Evolutionary conservation across 352 stramenopile species (phyloP), one percentile per base, ranked within the genome.

Genomic region (Pythium pectinolyticum): DNA sequence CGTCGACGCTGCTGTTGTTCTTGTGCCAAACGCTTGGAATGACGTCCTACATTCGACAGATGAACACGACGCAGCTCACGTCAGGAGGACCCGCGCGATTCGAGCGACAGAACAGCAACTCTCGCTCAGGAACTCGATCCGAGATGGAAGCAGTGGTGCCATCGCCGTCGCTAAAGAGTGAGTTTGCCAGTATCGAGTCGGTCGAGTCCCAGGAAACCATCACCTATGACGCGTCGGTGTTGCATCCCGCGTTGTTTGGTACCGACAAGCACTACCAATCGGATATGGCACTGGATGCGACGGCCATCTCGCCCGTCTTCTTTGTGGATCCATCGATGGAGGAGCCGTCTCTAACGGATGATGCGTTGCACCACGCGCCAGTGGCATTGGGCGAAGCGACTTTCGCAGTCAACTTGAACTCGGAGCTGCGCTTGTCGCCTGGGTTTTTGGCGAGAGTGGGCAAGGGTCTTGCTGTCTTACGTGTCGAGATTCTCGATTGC

Each of bases 401-500:
- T 3, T 95, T 93, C 35, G 80, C 92, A 25, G 57, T 95, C 47
- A 95, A 95, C 56, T 51, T 95, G 43, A 95, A 94, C 31, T 82
- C 86, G 1, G 86, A 95, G 60, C 68, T 95, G 35, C 78, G 86
- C 5, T 72, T 92, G 17, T 90, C 84, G 5, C 78, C 79, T 53
- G 79, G 74, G 5, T 95, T 94, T 66, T 59, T 94, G 50, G 85
- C 84, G 2, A 72, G 73, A 9, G 80, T 92, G 15, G 86, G 86
- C 32, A 94, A 90, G 61, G 86, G 86, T 1, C 73, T 95, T 37
- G 84, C 82, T 27, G 63, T 94, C 10, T 72, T 94, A 35, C 67
- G 71, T 20, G 60, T 95, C 8, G 83, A 92, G 31, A 15, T 94
- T 49, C 34, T 89, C 2, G 35, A 69, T n/a, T n/a, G n/a, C n/a